A percentile compares a stretch with the other conserved stretches of the same genome.
phyloP scores from a whole-genome alignment of 2,329 filamentous ascomycete genomes.

The Penicillium palitans region DNA sequence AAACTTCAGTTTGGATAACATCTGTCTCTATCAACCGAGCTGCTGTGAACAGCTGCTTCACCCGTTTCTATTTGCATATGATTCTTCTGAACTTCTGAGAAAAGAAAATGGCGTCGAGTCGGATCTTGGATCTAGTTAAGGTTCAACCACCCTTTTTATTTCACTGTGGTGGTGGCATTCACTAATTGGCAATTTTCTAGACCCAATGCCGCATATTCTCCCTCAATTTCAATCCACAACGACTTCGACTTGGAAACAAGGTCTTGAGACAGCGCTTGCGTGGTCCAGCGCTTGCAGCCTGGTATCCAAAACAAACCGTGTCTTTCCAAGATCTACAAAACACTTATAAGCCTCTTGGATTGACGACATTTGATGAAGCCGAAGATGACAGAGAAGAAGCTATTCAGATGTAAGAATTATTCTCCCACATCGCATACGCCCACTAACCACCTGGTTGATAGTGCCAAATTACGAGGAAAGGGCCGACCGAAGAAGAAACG shows the following conservation, averaged over 20 bases:
- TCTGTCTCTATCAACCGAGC: not conserved
- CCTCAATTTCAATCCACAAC: constrained; percentile 83
- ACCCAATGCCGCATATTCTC: constrained; percentile 89
- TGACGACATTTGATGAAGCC: constrained; percentile 70
- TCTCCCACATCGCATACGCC: not conserved
- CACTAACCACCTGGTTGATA: constrained; percentile 38
- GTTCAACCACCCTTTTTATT: constrained; percentile 47
- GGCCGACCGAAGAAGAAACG: constrained; percentile 87
- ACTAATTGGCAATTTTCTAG: constrained; percentile 48
- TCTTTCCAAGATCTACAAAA: constrained; percentile 73
- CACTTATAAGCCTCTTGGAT: constrained; percentile 62
- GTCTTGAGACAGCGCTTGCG: constrained; percentile 83
- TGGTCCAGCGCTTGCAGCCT: constrained; percentile 79
- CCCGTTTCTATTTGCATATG: not conserved
- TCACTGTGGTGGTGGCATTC: not conserved
- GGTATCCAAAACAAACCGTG: constrained; percentile 78
- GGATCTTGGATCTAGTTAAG: constrained; percentile 73
- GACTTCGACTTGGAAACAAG: constrained; percentile 83
- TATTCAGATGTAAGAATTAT: constrained; percentile 55
- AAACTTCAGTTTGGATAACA: constrained; percentile 7
- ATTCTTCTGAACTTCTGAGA: not conserved
- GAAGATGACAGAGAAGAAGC: constrained; percentile 77
- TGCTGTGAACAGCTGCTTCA: constrained; percentile 1
- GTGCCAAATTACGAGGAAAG: constrained; percentile 78
- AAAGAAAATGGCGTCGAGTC: constrained; percentile 48